phyloP scores from a whole-genome alignment of 208 protist genomes.

The Leishmania guyanensis region DNA sequence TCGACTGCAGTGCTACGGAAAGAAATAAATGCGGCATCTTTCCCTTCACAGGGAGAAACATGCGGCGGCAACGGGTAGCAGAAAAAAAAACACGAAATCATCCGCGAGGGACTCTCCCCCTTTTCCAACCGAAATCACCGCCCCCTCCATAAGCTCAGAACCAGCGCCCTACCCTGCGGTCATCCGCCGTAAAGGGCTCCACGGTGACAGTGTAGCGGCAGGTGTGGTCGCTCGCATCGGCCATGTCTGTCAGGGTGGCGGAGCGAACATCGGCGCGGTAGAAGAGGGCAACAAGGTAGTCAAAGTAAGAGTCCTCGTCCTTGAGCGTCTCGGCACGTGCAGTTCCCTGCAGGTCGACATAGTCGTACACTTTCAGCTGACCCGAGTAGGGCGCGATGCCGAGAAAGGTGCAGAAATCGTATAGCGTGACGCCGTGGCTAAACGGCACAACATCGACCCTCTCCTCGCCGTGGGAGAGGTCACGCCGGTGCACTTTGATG shows the following conservation, averaged over 20 bases:
- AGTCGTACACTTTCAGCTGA: slow-evolving; percentile 88
- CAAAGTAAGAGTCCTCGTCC: slow-evolving; percentile 83
- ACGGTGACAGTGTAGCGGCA: slow-evolving; percentile 83
- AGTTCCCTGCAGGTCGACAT: slow-evolving; percentile 61
- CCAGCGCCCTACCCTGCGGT: slow-evolving; percentile 73
- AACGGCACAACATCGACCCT: slow-evolving; percentile 58
- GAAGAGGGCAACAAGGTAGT: slow-evolving; percentile 77
- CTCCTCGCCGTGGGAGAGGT: slow-evolving; percentile 39
- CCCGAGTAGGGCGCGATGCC: slow-evolving; percentile 70
- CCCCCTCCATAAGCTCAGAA: slow-evolving; percentile 37
- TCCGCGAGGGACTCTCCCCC: background rate
- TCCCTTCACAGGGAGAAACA: background rate
- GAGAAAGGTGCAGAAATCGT: slow-evolving; percentile 73
- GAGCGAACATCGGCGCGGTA: slow-evolving; percentile 69
- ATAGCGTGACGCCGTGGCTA: slow-evolving; percentile 66
- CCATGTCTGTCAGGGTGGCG: slow-evolving; percentile 65
- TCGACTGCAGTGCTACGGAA: background rate
- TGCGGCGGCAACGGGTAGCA: background rate
- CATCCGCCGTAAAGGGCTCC: slow-evolving; percentile 66
- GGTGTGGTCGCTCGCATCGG: slow-evolving; percentile 74
- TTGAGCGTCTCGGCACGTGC: slow-evolving; percentile 64
- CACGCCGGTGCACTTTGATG: slow-evolving; percentile 69
- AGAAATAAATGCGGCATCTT: background rate
- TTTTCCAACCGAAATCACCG: too few species aligned
- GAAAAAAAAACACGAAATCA: background rate